Evolutionary conservation across 352 stramenopile species (phyloP), one percentile per base, ranked within the genome.

Genomic region (Globisporangium spiculum): DNA sequence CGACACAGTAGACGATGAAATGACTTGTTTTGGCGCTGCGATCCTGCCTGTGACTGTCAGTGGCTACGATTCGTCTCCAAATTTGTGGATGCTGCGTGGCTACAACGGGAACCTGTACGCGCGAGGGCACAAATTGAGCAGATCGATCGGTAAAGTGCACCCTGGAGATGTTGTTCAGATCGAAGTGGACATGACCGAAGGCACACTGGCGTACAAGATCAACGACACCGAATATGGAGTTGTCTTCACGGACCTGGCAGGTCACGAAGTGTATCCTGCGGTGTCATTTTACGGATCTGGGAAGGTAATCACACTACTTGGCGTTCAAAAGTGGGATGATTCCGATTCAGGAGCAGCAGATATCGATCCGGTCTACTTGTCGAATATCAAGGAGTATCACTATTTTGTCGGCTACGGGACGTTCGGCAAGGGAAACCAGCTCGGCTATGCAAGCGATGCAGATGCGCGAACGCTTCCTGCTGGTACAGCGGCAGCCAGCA

Each of bases 61-160:
- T 34, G 91, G 90, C 36, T 98, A 98, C 60, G 93, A 97, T 63
- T 96, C 91, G 16, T 97, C 89, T 26, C 87, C 90, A 9, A 96
- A 82, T 71, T 69, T 98, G 36, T 98, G 92, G 92, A 98, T 98
- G 92, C 69, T 96, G 2, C 81, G 92, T 55, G 89, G 90, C 7
- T 98, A 98, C 75, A 98, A 97, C 50, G 92, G 92, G 26, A 96
- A 96, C 55, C 66, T 98, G 32, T 98, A 98, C 60, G 88, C 89
- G 18, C 88, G 91, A 34, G 92, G 92, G 3, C 85, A 94, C 67
- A 97, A 97, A 61, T 66, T 98, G 46, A 92, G 70, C 36, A 76
- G 84, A 36, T 91, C 85, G 1, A 95, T 96, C 36, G 83, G 87
- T 8, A 97, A 96, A 77, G 88, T 97, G 2, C 91, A 97, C 44